Conservation (phyloP, 305 asterid species). For the Ilex paraguariensis region DNA sequence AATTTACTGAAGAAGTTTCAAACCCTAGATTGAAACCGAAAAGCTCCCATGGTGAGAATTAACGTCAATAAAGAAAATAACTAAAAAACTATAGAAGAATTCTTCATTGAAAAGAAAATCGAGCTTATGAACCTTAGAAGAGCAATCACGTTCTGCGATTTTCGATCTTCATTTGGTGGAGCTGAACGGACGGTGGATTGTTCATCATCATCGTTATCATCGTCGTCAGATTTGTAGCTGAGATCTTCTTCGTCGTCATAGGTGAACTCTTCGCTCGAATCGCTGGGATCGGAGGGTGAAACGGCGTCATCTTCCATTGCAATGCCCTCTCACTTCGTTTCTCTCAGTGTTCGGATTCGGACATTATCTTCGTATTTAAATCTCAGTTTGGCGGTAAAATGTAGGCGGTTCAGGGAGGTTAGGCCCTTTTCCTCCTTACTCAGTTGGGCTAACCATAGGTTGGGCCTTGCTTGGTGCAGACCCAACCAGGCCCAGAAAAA, state of each 20-base stretch:
- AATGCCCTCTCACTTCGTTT: neutral
- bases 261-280: constrained; percentile 32
- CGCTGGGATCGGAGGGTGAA: constrained; percentile 40
- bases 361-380: no score
- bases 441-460: no score
- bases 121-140: constrained; percentile 47
- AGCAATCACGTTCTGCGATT: constrained; percentile 70
- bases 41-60: constrained; percentile 1
- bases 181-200: constrained; percentile 28
- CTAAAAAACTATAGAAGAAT: neutral
- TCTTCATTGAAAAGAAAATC: neutral
- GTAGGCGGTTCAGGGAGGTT: no score
- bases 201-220: constrained; percentile 25
- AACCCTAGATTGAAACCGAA: neutral
- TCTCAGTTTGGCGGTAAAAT: no score
- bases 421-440: no score
- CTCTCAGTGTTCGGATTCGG: no score
- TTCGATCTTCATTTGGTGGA: constrained; percentile 30
- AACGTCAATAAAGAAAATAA: constrained; percentile 3
- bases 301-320: constrained; percentile 25
- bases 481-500: no score
- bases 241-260: constrained; percentile 27
- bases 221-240: constrained; percentile 35
- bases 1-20: neutral
- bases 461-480: no score